A percentile compares a stretch with the other conserved stretches of the same genome.
Evolutionary conservation across 192 early-diverging fungal species (phyloP).

Genomic region (Thamnidium elegans): DNA sequence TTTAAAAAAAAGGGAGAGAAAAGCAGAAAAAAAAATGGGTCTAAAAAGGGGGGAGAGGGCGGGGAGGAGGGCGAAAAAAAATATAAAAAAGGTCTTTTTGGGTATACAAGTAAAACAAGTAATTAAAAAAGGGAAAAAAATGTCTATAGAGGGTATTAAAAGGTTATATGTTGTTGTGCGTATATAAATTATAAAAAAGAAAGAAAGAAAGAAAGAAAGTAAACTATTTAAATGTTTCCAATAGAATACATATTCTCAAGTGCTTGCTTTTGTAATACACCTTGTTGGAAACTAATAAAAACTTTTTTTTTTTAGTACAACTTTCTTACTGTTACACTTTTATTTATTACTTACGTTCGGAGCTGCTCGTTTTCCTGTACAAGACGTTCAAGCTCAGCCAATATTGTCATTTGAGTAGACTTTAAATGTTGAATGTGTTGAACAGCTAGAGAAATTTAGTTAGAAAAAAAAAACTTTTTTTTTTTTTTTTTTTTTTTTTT

Average conservation of each 20-base stretch:
- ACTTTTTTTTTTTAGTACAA: neutral
- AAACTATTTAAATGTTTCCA: conserved; percentile 24
- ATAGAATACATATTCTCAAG: conserved; percentile 41
- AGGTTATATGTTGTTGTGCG: neutral
- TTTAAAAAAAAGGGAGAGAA: neutral
- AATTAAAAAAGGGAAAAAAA: conserved; percentile 1
- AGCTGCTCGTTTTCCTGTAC: conserved; percentile 41
- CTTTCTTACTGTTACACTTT: neutral
- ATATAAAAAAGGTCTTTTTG: conserved; percentile 64
- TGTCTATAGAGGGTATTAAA: too few species aligned
- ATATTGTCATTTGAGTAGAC: conserved; percentile 33
- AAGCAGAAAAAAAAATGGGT: conserved; percentile 1
- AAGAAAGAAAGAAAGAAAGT: conserved; percentile 9
- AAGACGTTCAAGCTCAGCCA: conserved; percentile 37
- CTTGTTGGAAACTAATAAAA: conserved; percentile 31
- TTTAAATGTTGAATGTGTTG: conserved; percentile 47
- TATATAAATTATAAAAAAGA: conserved; percentile 6
- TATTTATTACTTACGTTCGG: conserved; percentile 24
- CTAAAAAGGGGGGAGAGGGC: conserved; percentile 55
- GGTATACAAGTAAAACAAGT: neutral
- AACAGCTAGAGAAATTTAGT: conserved; percentile 27
- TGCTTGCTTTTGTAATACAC: conserved; percentile 37
- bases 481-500: too few species aligned
- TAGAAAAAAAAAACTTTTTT: too few species aligned
- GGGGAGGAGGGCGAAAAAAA: conserved; percentile 90